Percentiles rank a stretch among this genome's conserved stretches.
phyloP scores from a whole-genome alignment of 2,329 filamentous ascomycete genomes.

The Ampelomyces quisqualis region DNA sequence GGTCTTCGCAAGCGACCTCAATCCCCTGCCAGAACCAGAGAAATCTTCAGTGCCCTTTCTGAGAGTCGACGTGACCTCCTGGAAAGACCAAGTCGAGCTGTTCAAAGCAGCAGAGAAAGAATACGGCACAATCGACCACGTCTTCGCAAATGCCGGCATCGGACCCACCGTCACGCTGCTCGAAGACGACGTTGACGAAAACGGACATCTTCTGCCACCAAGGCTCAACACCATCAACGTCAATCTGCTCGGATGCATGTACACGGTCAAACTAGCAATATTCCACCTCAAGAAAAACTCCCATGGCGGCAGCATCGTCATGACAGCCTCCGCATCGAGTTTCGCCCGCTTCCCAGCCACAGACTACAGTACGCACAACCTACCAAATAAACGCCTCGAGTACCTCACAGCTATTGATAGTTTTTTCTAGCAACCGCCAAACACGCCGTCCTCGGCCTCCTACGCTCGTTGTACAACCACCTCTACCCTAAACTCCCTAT shows the following conservation, averaged over 20 bases:
- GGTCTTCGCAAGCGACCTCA: slow-evolving; percentile 58
- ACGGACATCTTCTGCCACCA: slow-evolving; percentile 32
- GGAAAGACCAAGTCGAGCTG: slow-evolving; percentile 53
- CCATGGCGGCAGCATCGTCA: slow-evolving; percentile 35
- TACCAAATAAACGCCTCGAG: background rate
- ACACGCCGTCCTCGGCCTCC: slow-evolving; percentile 35
- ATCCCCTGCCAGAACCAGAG: slow-evolving; percentile 42
- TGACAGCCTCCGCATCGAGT: slow-evolving; percentile 34
- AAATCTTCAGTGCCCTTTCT: slow-evolving; percentile 22
- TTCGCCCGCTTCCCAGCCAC: slow-evolving; percentile 25
- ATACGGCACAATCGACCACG: slow-evolving; percentile 49
- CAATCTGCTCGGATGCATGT: slow-evolving; percentile 33
- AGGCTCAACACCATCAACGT: slow-evolving; percentile 29
- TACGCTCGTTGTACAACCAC: slow-evolving; percentile 25
- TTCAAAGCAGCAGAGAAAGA: slow-evolving; percentile 53
- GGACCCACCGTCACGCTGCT: slow-evolving; percentile 17
- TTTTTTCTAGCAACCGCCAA: slow-evolving; percentile 26
- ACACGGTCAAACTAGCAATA: slow-evolving; percentile 34
- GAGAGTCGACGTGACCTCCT: slow-evolving; percentile 44
- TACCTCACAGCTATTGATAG: slow-evolving; percentile 5
- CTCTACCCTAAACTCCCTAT: slow-evolving; percentile 29
- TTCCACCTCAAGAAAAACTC: slow-evolving; percentile 30
- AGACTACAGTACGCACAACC: slow-evolving; percentile 33
- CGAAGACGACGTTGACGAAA: slow-evolving; percentile 33
- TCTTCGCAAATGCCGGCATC: slow-evolving; percentile 46